Evolutionary conservation across 208 protist genomes (phyloP).

Genomic region (Leishmania tropica): DNA sequence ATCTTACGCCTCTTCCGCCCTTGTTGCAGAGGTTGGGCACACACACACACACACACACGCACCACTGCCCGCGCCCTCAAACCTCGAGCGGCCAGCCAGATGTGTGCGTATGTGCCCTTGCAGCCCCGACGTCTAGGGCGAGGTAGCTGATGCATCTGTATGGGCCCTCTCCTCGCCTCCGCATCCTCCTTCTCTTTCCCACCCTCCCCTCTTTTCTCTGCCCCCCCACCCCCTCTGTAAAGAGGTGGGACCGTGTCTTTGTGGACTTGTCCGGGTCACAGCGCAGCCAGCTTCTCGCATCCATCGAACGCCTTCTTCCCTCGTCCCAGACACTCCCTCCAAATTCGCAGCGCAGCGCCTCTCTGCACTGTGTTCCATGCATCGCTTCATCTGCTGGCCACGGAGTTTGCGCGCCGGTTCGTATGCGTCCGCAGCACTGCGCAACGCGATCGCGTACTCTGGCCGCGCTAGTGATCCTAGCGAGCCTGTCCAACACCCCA

Average conservation of each 20-base stretch:
- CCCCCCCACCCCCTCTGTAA: not conserved
- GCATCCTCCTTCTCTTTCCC: not conserved
- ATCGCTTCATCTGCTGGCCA: not conserved
- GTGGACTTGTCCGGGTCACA: not conserved
- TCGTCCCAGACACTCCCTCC: not conserved
- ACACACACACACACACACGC: not conserved
- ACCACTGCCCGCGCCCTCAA: not conserved
- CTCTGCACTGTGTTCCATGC: not conserved
- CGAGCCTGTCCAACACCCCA: not conserved
- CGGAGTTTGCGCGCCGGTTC: not conserved
- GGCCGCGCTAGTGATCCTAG: not conserved
- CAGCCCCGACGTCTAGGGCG: not conserved
- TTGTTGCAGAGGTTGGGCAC: not conserved
- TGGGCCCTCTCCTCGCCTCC: not conserved
- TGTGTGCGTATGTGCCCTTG: not conserved
- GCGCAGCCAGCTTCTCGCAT: not conserved
- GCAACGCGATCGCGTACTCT: not conserved
- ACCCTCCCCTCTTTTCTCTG: not conserved
- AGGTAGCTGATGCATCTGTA: not conserved
- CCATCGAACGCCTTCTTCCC: not conserved
- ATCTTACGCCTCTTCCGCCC: not conserved
- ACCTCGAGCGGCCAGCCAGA: not conserved
- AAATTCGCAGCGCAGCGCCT: not conserved
- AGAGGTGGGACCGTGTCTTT: not conserved
- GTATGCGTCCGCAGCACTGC: not conserved